These are phyloP conservation scores for Penicillium fimorum DNA, from an alignment of 495 filamentous ascomycete species.

Conservation along the genomic window DNA sequence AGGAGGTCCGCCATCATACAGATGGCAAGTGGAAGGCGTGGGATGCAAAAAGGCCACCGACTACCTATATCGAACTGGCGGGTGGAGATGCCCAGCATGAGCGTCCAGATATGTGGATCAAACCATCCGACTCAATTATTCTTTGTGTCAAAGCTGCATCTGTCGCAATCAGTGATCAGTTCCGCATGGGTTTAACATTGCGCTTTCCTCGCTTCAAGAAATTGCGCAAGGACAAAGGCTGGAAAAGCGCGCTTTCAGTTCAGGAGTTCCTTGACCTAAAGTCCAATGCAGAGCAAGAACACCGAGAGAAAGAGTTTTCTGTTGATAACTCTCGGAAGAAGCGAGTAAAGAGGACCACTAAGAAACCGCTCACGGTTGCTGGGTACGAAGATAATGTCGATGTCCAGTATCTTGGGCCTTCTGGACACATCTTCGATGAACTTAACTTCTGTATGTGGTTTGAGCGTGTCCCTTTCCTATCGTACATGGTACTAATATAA, in stretches of 20 bases:
- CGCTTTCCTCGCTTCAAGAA: constrained; percentile 91
- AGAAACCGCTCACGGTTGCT: constrained; percentile 66
- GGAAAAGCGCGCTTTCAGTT: constrained; percentile 74
- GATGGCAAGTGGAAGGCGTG: constrained; percentile 89
- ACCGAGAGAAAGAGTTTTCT: constrained; percentile 74
- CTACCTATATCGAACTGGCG: constrained; percentile 74
- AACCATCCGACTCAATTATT: constrained; percentile 82
- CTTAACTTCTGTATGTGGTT: constrained; percentile 67
- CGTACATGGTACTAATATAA: constrained; percentile 18
- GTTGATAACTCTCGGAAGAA: constrained; percentile 72
- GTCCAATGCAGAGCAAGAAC: constrained; percentile 66
- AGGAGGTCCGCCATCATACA: constrained; percentile 74
- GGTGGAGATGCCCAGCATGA: constrained; percentile 75
- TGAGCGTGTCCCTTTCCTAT: neutral
- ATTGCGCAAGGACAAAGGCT: constrained; percentile 76
- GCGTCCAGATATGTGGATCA: constrained; percentile 90
- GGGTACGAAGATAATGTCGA: constrained; percentile 57
- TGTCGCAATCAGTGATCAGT: constrained; percentile 68
- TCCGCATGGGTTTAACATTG: constrained; percentile 73
- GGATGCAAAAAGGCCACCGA: constrained; percentile 77
- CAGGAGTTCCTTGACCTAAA: constrained; percentile 75
- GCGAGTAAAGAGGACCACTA: constrained; percentile 60
- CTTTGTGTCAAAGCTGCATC: constrained; percentile 89
- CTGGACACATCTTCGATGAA: constrained; percentile 66
- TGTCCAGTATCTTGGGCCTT: constrained; percentile 54